Percentiles rank a stretch among this genome's conserved stretches.
Conservation (phyloP, 352 stramenopile genomes). For the Phytophthora podocarpi region DNA sequence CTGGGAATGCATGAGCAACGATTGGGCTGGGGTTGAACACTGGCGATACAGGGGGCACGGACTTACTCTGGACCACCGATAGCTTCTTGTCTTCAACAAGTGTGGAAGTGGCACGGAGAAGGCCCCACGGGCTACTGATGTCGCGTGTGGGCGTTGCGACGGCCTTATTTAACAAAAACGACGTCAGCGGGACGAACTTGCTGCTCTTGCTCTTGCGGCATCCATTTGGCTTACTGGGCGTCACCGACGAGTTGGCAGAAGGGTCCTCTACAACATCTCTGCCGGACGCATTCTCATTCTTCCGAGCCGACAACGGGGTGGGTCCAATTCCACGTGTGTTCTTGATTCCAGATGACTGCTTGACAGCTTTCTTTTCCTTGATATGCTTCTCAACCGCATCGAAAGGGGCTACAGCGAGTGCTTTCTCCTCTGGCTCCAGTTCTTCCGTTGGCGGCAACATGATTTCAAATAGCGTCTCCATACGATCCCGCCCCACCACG, state of each 20-base stretch:
- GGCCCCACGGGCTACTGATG: conserved; percentile 19
- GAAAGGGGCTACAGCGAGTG: background rate
- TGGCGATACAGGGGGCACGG: background rate
- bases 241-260: background rate
- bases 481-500: conserved; percentile 55
- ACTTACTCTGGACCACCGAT: background rate
- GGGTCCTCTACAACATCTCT: background rate
- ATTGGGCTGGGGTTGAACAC: background rate
- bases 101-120: background rate
- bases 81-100: conserved; percentile 8
- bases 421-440: conserved; percentile 22
- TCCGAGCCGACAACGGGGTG: background rate
- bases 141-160: background rate
- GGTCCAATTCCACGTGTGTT: background rate
- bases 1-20: background rate
- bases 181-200: conserved; percentile 67
- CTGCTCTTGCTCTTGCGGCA: conserved; percentile 32
- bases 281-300: background rate
- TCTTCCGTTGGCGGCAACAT: conserved; percentile 50
- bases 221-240: conserved; percentile 15
- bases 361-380: conserved; percentile 25
- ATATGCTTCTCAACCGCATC: background rate
- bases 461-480: conserved; percentile 71
- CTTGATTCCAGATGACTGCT: conserved; percentile 7
- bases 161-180: conserved; percentile 46